Percentiles rank a stretch among this genome's conserved stretches.
Conservation (phyloP, 768 basidiomycete genomes). For the Tricholoma matsutake region DNA sequence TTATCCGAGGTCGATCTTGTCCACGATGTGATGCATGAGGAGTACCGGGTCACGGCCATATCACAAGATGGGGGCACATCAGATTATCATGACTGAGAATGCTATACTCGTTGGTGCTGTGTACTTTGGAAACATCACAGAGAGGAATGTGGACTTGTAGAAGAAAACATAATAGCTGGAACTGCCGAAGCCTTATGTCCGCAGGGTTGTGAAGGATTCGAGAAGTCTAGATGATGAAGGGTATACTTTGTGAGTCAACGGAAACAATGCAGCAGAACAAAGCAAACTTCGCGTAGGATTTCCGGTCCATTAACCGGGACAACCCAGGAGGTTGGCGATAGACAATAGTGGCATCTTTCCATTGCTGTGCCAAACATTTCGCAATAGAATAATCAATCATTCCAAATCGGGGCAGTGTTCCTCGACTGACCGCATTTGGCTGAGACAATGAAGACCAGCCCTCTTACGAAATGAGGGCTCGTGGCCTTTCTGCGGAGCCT, state of each 20-base stretch:
- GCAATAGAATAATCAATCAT: conserved; percentile 22
- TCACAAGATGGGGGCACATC: conserved; percentile 16
- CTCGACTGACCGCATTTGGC: conserved; percentile 28
- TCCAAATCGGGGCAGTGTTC: conserved; percentile 39
- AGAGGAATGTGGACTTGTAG: not conserved
- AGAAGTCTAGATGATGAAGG: conserved; percentile 30
- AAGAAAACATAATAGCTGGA: conserved; percentile 1
- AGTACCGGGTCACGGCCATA: conserved; percentile 21
- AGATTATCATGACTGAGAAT: not conserved
- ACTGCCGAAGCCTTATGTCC: conserved; percentile 5
- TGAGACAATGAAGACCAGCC: conserved; percentile 31
- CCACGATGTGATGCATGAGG: conserved; percentile 5
- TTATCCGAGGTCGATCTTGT: conserved; percentile 15
- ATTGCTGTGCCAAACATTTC: conserved; percentile 37
- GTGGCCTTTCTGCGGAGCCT: conserved; percentile 37
- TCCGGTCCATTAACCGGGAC: conserved; percentile 35
- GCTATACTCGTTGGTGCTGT: not conserved
- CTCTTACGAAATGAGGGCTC: conserved; percentile 36
- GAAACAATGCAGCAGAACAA: conserved; percentile 23
- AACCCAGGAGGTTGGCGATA: conserved; percentile 20
- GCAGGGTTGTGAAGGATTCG: conserved; percentile 12
- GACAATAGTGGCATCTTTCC: conserved; percentile 45
- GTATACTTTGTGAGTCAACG: conserved; percentile 14
- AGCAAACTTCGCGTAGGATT: conserved; percentile 17
- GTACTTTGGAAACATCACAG: not conserved